Percentiles rank a stretch among this genome's conserved stretches.
Evolutionary conservation across 2,329 filamentous ascomycete species (phyloP).

Genomic region (Fusarium sp.): DNA sequence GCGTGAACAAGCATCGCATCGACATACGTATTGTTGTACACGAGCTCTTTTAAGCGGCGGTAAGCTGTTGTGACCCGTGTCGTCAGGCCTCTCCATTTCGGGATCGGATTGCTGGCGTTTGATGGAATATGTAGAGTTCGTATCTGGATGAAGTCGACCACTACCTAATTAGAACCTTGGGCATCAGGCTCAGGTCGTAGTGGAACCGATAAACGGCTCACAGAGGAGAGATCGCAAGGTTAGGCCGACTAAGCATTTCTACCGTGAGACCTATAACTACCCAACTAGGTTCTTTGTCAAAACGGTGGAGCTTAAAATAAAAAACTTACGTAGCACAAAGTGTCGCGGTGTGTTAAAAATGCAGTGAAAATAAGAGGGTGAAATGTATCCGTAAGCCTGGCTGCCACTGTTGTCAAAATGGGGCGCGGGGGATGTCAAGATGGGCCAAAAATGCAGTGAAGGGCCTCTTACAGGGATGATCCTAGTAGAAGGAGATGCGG

Average conservation of each 20-base stretch:
- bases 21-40: fast-evolving
- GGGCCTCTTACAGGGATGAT: not conserved
- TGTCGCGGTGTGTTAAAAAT: too few relatives aligned
- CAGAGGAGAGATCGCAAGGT: not conserved
- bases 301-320: too few relatives aligned
- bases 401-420: too few relatives aligned
- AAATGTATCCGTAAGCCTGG: too few relatives aligned
- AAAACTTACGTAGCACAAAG: fast-evolving
- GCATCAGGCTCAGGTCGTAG: fast-evolving
- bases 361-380: too few relatives aligned
- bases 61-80: not conserved
- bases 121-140: not conserved
- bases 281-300: too few relatives aligned
- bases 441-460: not conserved
- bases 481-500: too few relatives aligned
- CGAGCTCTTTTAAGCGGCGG: not conserved
- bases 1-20: not conserved
- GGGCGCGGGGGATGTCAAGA: not conserved
- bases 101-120: fast-evolving
- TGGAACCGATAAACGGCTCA: not conserved
- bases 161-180: not conserved
- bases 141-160: not conserved
- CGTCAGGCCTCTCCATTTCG: not conserved
- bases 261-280: not conserved
- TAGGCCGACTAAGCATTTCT: fast-evolving